Percentiles rank a stretch among this genome's conserved stretches.
phyloP scores from a whole-genome alignment of 192 early-diverging fungal species.

The Coemansia sp. region DNA sequence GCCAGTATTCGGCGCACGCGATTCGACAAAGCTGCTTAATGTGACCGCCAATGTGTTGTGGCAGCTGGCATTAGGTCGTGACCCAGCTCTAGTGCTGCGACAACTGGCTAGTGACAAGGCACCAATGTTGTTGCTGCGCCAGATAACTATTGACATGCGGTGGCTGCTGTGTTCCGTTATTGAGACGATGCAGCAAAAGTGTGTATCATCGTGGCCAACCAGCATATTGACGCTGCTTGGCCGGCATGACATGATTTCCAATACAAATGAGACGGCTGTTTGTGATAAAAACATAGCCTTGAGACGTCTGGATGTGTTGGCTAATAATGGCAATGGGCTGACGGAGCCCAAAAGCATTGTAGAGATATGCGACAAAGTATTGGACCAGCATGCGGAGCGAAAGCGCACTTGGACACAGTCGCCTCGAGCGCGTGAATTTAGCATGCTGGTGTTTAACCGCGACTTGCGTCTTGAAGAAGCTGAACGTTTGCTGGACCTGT shows the following conservation, averaged over 20 bases:
- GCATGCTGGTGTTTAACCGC: constrained; percentile 19
- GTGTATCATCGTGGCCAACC: constrained; percentile 26
- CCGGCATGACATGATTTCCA: constrained; percentile 39
- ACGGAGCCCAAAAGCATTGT: constrained; percentile 15
- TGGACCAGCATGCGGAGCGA: constrained; percentile 8
- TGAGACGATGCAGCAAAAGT: constrained; percentile 10
- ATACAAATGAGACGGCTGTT: constrained; percentile 5
- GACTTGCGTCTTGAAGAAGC: constrained; percentile 46
- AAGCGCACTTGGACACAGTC: constrained; percentile 3
- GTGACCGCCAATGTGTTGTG: constrained; percentile 13
- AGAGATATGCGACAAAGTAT: constrained; percentile 19
- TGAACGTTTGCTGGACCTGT: constrained; percentile 21
- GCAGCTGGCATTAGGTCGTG: constrained; percentile 13
- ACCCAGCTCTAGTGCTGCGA: constrained; percentile 18
- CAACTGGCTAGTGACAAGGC: constrained; percentile 9
- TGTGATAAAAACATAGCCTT: not conserved
- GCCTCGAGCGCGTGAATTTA: constrained; percentile 18
- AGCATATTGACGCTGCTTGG: constrained; percentile 29
- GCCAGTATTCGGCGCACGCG: constrained; percentile 17
- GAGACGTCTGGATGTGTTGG: not conserved
- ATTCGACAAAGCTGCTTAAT: constrained; percentile 17
- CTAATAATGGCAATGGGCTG: not conserved
- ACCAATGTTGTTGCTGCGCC: constrained; percentile 13
- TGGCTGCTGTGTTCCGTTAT: constrained; percentile 30
- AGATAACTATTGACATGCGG: constrained; percentile 28